Evolutionary conservation across 768 basidiomycete species (phyloP).

Genomic region (Agaricus blazei): DNA sequence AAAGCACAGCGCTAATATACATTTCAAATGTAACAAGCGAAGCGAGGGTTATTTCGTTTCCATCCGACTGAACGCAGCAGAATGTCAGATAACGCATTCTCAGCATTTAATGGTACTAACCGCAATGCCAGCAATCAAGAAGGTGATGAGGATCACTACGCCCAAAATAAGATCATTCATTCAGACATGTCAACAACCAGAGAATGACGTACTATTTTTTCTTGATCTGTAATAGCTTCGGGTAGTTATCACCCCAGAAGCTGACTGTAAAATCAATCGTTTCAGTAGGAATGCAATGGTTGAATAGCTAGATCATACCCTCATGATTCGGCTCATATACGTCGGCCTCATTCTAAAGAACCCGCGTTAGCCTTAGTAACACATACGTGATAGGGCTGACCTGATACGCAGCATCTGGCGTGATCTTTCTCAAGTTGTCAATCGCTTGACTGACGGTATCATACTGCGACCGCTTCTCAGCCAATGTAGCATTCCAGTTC

Average conservation of each 20-base stretch:
- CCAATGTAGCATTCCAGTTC: slow-evolving; percentile 39
- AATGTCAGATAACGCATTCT: not conserved
- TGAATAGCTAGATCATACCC: slow-evolving; percentile 19
- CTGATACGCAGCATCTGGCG: slow-evolving; percentile 40
- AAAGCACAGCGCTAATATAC: not conserved
- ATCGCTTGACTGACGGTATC: slow-evolving; percentile 29
- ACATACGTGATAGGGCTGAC: slow-evolving; percentile 12
- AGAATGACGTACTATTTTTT: slow-evolving; percentile 35
- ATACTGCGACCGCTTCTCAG: slow-evolving; percentile 30
- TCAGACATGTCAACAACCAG: not conserved
- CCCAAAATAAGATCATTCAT: not conserved
- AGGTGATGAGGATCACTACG: slow-evolving; percentile 41
- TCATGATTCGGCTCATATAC: slow-evolving; percentile 42
- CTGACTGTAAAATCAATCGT: slow-evolving; percentile 18
- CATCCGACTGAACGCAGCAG: slow-evolving; percentile 27
- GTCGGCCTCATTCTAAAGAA: slow-evolving; percentile 40
- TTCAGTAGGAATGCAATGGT: not conserved
- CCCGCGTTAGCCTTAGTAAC: not conserved
- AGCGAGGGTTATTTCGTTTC: slow-evolving; percentile 25
- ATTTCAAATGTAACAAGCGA: slow-evolving; percentile 27
- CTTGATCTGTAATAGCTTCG: slow-evolving; percentile 34
- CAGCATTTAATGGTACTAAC: slow-evolving; percentile 19
- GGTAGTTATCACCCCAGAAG: slow-evolving; percentile 43
- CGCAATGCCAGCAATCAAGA: slow-evolving; percentile 48
- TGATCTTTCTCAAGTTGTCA: slow-evolving; percentile 34